A percentile compares a stretch with the other conserved stretches of the same genome.
Evolutionary conservation across 768 basidiomycete species (phyloP).

Genomic region (Chiua virens): DNA sequence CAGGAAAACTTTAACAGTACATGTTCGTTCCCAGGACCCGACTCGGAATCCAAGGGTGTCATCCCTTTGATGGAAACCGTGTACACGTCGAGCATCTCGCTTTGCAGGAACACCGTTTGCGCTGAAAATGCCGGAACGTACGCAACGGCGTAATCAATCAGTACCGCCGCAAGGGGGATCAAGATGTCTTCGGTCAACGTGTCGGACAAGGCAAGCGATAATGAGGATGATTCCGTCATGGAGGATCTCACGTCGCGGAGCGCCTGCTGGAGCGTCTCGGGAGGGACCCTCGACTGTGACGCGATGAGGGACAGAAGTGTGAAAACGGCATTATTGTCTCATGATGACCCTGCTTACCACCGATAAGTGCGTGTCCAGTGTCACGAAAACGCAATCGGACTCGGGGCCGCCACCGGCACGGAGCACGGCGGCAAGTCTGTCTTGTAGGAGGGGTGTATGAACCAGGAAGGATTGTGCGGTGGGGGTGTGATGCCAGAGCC

Average conservation of each 20-base stretch:
- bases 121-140: slow-evolving; percentile 45
- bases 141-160: slow-evolving; percentile 64
- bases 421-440: slow-evolving; percentile 7
- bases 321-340: background rate
- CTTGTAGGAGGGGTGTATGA: slow-evolving; percentile 32
- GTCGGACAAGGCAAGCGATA: slow-evolving; percentile 31
- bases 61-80: slow-evolving; percentile 25
- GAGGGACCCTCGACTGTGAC: slow-evolving; percentile 13
- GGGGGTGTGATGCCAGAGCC: slow-evolving; percentile 45
- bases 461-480: slow-evolving; percentile 58
- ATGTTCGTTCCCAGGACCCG: slow-evolving; percentile 24
- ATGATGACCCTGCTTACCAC: slow-evolving; percentile 17
- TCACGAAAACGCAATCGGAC: slow-evolving; percentile 18
- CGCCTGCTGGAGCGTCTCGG: slow-evolving; percentile 10
- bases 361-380: slow-evolving; percentile 13
- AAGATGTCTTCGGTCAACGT: slow-evolving; percentile 26
- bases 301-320: background rate
- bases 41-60: background rate
- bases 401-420: background rate
- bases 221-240: slow-evolving; percentile 7
- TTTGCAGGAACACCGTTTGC: slow-evolving; percentile 42
- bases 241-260: slow-evolving; percentile 6
- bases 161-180: slow-evolving; percentile 55
- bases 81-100: slow-evolving; percentile 52
- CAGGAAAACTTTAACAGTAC: slow-evolving; percentile 59